Conservation (phyloP, 106 monocot genomes). For the Dactylorhiza incarnata region DNA sequence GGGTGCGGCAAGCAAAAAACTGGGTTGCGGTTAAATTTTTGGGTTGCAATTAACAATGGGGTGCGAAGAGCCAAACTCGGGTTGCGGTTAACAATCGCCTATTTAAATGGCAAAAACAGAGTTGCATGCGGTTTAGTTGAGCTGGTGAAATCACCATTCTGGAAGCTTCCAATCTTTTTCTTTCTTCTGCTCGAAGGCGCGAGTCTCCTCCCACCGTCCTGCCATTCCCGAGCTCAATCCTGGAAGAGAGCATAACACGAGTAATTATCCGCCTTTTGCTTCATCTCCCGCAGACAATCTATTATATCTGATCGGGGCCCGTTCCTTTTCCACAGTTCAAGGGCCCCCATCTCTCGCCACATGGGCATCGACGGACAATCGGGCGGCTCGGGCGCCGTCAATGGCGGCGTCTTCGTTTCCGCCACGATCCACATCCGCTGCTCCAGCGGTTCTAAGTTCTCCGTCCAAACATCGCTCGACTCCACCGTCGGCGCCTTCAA, state of each 20-base stretch:
- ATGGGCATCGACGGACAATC: neutral
- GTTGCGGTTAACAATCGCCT: no score
- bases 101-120: no score
- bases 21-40: no score
- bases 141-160: neutral
- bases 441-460: slow-evolving; percentile 63
- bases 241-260: neutral
- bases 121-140: no score
- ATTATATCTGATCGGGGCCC: neutral
- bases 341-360: slow-evolving; percentile 14
- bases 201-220: neutral
- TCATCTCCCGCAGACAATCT: neutral
- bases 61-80: no score
- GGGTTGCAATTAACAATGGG: no score
- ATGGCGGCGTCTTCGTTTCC: slow-evolving; percentile 9
- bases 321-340: neutral
- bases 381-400: slow-evolving; percentile 11
- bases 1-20: no score
- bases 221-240: neutral
- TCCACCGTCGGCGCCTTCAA: slow-evolving; percentile 49
- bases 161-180: neutral
- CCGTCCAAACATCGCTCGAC: slow-evolving; percentile 44
- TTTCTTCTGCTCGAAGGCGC: neutral
- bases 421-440: slow-evolving; percentile 58
- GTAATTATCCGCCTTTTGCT: neutral